Base-by-base conservation (phyloP, 2,329 filamentous ascomycete genomes). In the Davidsoniella neocaledoniae region DNA sequence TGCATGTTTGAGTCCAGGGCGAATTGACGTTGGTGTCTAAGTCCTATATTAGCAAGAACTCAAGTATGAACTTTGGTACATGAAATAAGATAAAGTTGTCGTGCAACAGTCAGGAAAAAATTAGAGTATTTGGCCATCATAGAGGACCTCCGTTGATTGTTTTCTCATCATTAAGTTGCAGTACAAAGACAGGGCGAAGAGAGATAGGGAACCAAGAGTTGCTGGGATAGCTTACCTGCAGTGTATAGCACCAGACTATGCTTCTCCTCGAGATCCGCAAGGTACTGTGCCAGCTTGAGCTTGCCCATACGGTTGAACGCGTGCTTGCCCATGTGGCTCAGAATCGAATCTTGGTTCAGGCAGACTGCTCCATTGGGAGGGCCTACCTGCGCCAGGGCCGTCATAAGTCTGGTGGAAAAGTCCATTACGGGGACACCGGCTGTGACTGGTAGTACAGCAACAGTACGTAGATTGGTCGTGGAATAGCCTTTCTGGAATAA, bases 261-360 rank as follows among this genome's bases (percentile, higher is more conserved):
- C 62, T 94, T 94, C 65, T 98, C 91, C 64, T 98, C 91, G 9
- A 98, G 71, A 59, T 98, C 91, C 2, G 93, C 91, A 46, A 98
- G 74, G 60, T 98, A 98, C 57, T 98, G 90, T 1, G 90, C 86
- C 5, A 98, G 70, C 64, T 94, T 95, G 25, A 98, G 69, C 64
- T 95, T 96, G 5, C 91, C 91, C 83, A 98, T 96, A 57, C 83
- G 85, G 64, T 84, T 96, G 62, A 98, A 98, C 0, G 93, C 91
- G 64, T 98, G 87, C 55, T 91, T 83, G 25, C 93, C 91, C 1
- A 98, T 73, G 61, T 98, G 93, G 56, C 93, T 94, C 47, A 98
- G 66, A 57, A 98, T 94, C 2, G 87, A 86, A 2, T 87, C 82
- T 64, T 98, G 90, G 55, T 94, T 95, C 12, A 98, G 73, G 0